Base-by-base conservation (phyloP, 768 basidiomycete genomes). In the Leccinellum albellum region DNA sequence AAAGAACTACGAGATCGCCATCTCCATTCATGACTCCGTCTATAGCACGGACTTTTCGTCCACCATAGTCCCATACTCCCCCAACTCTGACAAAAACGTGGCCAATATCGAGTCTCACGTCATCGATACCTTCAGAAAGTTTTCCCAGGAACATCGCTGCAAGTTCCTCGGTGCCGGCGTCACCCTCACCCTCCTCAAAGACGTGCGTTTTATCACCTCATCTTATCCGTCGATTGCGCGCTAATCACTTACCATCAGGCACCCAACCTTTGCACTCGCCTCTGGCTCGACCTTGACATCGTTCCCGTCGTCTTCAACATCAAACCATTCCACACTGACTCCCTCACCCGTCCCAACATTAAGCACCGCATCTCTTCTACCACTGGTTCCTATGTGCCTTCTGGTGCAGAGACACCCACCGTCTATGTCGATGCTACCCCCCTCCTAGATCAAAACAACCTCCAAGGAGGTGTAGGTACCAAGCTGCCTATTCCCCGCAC, bases 81-180 rank as follows among this genome's bases (percentile, higher is more conserved):
- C 78, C 55, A 76, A 81, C 50, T 76, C 82, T 10, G 77, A 82
- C 15, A 79, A 80, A 60, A 87, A 80, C 66, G 79, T 81, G 13
- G 72, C 80, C 53, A 77, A 76, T 23, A 88, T 92, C 67, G 86
- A 88, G 70, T 74, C 72, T 48, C 82, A 84, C 60, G 78, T 91
- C 61, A 66, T 89, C 55, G 73, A 82, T n/a, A 80, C 81, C 12
- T 70, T 93, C 52, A 82, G 83, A 68, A 82, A 83, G 64, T 91
- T 92, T 76, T 83, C 84, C 47, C 74, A 77, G 26, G 86, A 88
- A 62, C 91, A 93, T 69, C 72, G 91, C 23, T 88, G 89, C 81
- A 91, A 92, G 77, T 91, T 93, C 78, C 78, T 92, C 59, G 89
- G 89, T 63, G 87, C 87, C 5, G 91, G 91, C 64, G 80, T 94